phyloP scores from a whole-genome alignment of 495 filamentous ascomycete species.

The Letharia columbiana region DNA sequence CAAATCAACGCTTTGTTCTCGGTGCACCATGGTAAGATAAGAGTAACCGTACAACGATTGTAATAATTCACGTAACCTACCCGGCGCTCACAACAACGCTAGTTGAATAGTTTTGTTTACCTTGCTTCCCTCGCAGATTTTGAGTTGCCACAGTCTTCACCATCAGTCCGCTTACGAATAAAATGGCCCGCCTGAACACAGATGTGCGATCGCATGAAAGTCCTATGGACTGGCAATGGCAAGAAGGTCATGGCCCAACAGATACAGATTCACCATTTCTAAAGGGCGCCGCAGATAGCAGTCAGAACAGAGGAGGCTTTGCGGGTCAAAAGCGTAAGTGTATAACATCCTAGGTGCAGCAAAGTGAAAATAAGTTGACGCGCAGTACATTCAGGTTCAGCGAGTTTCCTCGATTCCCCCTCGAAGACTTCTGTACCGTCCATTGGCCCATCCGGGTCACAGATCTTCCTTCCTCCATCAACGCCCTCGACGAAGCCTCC shows the following conservation, averaged over 20 bases:
- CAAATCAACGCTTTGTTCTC: not conserved
- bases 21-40: too few relatives aligned
- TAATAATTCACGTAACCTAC: conserved; percentile 4
- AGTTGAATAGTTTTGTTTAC: conserved; percentile 13
- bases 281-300: conserved; percentile 15
- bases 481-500: not conserved
- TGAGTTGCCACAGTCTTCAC: not conserved
- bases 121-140: not conserved
- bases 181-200: conserved; percentile 30
- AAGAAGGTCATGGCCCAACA: conserved; percentile 44
- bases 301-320: conserved; percentile 27
- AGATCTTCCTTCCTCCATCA: not conserved
- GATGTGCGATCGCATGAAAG: conserved; percentile 42
- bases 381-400: not conserved
- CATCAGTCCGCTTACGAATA: not conserved
- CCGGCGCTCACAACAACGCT: conserved; percentile 8
- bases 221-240: conserved; percentile 65
- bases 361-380: not conserved
- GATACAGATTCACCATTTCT: conserved; percentile 52
- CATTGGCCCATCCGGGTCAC: not conserved
- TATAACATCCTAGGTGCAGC: not conserved
- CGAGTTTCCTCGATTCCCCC: conserved; percentile 4
- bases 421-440: not conserved
- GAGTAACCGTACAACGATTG: not conserved
- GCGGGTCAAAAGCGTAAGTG: conserved; percentile 41